Conservation (phyloP, 2,329 filamentous ascomycete genomes). For the Pseudocercospora eumusae region DNA sequence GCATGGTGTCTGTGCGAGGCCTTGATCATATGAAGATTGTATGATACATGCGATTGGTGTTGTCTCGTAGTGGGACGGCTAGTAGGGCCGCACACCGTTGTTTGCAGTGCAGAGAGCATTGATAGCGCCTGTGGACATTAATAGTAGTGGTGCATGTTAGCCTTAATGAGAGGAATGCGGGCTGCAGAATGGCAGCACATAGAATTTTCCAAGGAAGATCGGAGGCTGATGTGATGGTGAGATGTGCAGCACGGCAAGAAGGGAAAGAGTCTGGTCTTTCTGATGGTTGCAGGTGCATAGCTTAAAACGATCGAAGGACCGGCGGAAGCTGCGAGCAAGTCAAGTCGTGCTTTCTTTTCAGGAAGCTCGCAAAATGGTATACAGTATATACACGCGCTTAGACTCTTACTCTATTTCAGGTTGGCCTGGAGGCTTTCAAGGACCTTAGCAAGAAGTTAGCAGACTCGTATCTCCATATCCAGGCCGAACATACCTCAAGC, state of each 20-base stretch:
- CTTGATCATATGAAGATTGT: not conserved
- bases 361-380: constrained; percentile 27
- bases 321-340: not conserved
- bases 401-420: constrained; percentile 65
- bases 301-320: not conserved
- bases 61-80: too few relatives aligned
- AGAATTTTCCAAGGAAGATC: not conserved
- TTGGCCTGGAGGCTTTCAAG: constrained; percentile 79
- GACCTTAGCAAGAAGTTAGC: constrained; percentile 55
- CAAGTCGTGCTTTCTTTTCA: not conserved
- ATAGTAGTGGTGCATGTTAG: constrained; percentile 1
- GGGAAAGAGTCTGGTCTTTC: not conserved
- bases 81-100: not conserved
- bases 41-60: not conserved
- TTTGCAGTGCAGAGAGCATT: constrained; percentile 7
- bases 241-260: not conserved
- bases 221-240: not conserved
- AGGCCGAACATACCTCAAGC: constrained; percentile 68
- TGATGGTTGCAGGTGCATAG: not conserved
- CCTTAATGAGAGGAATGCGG: not conserved
- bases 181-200: not conserved
- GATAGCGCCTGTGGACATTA: not conserved
- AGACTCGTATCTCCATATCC: not conserved
- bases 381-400: constrained; percentile 33
- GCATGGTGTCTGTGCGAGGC: not conserved